Evolutionary conservation across 2,329 filamentous ascomycete species (phyloP).

Genomic region (Colletotrichum tamarilloi): DNA sequence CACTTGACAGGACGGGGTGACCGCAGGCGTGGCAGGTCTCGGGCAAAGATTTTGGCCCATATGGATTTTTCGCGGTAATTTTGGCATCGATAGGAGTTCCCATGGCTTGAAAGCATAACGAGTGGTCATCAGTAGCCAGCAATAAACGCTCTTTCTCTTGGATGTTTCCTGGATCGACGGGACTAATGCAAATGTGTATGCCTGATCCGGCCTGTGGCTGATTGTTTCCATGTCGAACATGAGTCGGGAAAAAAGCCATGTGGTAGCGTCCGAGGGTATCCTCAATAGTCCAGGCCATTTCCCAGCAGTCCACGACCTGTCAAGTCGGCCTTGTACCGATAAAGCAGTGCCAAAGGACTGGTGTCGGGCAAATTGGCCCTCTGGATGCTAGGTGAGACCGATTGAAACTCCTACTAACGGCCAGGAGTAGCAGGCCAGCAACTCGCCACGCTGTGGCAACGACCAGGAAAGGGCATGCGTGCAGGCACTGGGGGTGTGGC

Average conservation of each 20-base stretch:
- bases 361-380: neutral
- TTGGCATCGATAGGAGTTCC: neutral
- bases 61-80: neutral
- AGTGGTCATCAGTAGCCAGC: slow-evolving; percentile 15
- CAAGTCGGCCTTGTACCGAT: neutral
- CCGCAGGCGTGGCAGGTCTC: neutral
- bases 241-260: neutral
- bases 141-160: neutral
- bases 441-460: neutral
- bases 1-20: neutral
- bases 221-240: neutral
- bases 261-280: neutral
- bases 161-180: neutral
- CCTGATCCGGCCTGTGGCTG: neutral
- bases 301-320: neutral
- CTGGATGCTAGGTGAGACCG: neutral
- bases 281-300: neutral
- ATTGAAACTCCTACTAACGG: neutral
- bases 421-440: too few species aligned
- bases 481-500: neutral
- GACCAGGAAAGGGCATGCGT: neutral
- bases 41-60: neutral
- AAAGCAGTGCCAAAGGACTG: neutral
- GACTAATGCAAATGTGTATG: neutral
- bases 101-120: neutral